These are phyloP conservation scores for Lichtheimia corymbifera DNA, from an alignment of 371 early-diverging fungal species.

Conservation along the genomic window DNA sequence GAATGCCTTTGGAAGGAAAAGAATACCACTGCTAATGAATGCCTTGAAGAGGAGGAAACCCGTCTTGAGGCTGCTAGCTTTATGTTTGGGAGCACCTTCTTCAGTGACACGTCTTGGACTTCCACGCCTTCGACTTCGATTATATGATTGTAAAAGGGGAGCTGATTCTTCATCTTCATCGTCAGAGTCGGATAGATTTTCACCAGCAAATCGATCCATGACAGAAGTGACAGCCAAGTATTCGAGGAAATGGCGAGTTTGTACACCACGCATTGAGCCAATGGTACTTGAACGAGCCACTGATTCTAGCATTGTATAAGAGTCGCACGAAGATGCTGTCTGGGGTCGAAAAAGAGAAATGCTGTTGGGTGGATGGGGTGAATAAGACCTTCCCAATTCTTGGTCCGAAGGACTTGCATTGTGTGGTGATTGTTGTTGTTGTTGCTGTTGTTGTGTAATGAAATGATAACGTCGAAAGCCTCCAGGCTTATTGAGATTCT, in stretches of 20 bases:
- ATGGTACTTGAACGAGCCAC: conserved; percentile 16
- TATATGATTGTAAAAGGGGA: conserved; percentile 31
- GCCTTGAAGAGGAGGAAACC: conserved; percentile 68
- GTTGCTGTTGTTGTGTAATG: conserved; percentile 46
- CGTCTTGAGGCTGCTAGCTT: conserved; percentile 56
- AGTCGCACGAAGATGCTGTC: conserved; percentile 26
- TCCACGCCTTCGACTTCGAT: conserved; percentile 1
- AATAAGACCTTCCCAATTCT: not conserved
- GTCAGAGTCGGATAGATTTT: conserved; percentile 63
- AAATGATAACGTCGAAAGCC: conserved; percentile 72
- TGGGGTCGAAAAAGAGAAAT: conserved; percentile 30
- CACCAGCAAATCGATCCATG: conserved; percentile 75
- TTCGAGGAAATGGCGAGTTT: conserved; percentile 66
- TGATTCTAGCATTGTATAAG: conserved; percentile 19
- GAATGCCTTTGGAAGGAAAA: conserved; percentile 81
- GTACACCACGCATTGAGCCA: conserved; percentile 13
- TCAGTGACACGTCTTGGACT: conserved; percentile 11
- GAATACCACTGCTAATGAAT: conserved; percentile 81
- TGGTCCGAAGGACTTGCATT: not conserved
- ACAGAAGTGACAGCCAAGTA: conserved; percentile 62
- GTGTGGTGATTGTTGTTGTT: conserved; percentile 1
- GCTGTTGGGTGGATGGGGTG: conserved; percentile 4
- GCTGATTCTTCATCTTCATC: conserved; percentile 48
- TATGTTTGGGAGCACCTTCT: conserved; percentile 14
- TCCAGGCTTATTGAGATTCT: conserved; percentile 66